Conservation (phyloP, 2,329 filamentous ascomycete genomes). For the Amphichorda felina region DNA sequence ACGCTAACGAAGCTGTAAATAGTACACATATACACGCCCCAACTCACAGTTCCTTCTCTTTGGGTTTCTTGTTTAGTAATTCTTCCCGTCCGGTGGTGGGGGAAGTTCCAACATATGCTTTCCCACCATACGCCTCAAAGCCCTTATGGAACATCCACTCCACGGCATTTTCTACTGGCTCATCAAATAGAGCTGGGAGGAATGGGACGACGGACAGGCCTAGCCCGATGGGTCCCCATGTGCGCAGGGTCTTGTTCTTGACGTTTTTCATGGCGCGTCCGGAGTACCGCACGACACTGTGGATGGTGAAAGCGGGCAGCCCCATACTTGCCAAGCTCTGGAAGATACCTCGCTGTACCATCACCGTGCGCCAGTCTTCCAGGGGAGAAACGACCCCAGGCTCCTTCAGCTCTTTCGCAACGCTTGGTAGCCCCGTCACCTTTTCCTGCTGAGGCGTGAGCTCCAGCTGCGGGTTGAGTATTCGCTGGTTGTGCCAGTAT, state of each 20-base stretch:
- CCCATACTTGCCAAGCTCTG: conserved; percentile 90
- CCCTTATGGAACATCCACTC: conserved; percentile 83
- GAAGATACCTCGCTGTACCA: conserved; percentile 84
- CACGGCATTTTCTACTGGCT: conserved; percentile 84
- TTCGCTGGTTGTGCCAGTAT: conserved; percentile 74
- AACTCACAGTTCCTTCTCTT: conserved; percentile 31
- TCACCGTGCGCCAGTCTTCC: conserved; percentile 83
- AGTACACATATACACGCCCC: no score
- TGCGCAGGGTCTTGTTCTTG: conserved; percentile 65
- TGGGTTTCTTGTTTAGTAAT: conserved; percentile 27
- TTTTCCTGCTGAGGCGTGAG: conserved; percentile 37
- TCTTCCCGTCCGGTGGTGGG: conserved; percentile 39
- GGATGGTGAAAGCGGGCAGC: conserved; percentile 84
- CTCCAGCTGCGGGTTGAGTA: conserved; percentile 55
- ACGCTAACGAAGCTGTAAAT: no score
- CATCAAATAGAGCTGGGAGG: conserved; percentile 74
- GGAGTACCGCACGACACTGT: conserved; percentile 83
- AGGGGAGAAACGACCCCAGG: conserved; percentile 50
- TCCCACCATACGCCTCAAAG: conserved; percentile 61
- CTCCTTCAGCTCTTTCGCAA: conserved; percentile 14
- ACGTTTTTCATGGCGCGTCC: conserved; percentile 72
- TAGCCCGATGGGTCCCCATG: conserved; percentile 84
- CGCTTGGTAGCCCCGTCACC: conserved; percentile 27
- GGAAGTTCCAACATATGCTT: conserved; percentile 39
- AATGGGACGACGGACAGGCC: conserved; percentile 69